phyloP scores from a whole-genome alignment of 306 rosid genomes.

The Rosa multiflora region DNA sequence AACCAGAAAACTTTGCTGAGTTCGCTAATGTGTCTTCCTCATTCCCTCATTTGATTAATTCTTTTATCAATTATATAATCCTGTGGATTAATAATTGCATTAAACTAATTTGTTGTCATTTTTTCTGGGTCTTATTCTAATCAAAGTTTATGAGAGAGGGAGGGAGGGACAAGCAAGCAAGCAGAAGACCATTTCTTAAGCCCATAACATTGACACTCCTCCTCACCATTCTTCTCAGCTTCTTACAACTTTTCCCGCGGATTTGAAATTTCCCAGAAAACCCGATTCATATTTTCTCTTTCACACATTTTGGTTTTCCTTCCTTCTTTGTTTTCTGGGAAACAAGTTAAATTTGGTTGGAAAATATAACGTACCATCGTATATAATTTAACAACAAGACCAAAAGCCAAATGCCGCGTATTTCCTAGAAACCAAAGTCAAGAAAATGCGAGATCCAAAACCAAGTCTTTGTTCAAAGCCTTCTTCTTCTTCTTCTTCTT shows the following conservation, averaged over 20 bases:
- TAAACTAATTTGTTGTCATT: background rate
- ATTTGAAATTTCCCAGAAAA: conserved; percentile 18
- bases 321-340: conserved; percentile 6
- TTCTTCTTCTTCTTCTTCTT: background rate
- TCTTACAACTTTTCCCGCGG: conserved; percentile 52
- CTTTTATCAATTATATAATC: background rate
- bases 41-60: background rate
- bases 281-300: background rate
- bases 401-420: conserved; percentile 50
- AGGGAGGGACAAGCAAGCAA: conserved; percentile 15
- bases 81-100: conserved; percentile 5
- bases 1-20: background rate
- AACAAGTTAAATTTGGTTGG: conserved; percentile 22
- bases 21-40: background rate
- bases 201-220: background rate
- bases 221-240: background rate
- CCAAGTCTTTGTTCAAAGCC: conserved; percentile 33
- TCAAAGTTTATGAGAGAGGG: conserved; percentile 27
- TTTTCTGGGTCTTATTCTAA: background rate
- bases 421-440: conserved; percentile 25
- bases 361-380: background rate
- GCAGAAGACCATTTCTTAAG: conserved; percentile 2
- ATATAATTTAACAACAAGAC: background rate
- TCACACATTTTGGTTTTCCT: background rate
- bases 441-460: conserved; percentile 50